Evolutionary conservation across 2,329 filamentous ascomycete species (phyloP), one percentile per base, ranked within the genome.

Genomic region (Hypoxylon sp.): DNA sequence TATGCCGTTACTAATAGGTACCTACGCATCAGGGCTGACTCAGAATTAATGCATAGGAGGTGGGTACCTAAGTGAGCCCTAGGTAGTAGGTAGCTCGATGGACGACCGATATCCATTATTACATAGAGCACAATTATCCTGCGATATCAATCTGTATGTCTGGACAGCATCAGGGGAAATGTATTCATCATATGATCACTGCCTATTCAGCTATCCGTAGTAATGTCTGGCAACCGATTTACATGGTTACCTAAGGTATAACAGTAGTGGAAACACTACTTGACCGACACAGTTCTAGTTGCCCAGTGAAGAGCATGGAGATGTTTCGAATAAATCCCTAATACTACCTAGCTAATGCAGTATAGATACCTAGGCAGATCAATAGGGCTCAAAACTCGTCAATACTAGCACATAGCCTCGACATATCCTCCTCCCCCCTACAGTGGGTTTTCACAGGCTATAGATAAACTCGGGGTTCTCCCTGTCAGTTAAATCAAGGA

Each of bases 381-480:
- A 7, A 20, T 40, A 40, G 16, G n/a, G 3, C 16, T 14, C 16
- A 20, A 20, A 9, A 3, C 36, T 40, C 4, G 36, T 9, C 16
- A 3, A 40, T 40, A 7, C 36, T 20, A 18, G 5, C 12, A 40
- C 7, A 18, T 11, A 40, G 36, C 7, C 7, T 40, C 16, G 4
- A 40, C 16, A 14, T 20, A 40, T 40, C n/a, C n/a, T 40, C 36
- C 3, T 8, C 20, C 11, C 20, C 16, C n/a, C 16, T 20, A 40
- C 20, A 18, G 36, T 40, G 16, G 16, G 16, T n/a, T 5, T 5
- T 71, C 53, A 87, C 49, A 88, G 64, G 18, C 81, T 83, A 73
- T 91, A 91, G 0, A 85, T 76, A 72, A 91, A 90, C 73, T 91
- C 85, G 1, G 81, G 79, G 64, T 90, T 91, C 79, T 91, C 89